Evolutionary conservation across 305 asterid species (phyloP).

Genomic region (Fraxinus sp.): DNA sequence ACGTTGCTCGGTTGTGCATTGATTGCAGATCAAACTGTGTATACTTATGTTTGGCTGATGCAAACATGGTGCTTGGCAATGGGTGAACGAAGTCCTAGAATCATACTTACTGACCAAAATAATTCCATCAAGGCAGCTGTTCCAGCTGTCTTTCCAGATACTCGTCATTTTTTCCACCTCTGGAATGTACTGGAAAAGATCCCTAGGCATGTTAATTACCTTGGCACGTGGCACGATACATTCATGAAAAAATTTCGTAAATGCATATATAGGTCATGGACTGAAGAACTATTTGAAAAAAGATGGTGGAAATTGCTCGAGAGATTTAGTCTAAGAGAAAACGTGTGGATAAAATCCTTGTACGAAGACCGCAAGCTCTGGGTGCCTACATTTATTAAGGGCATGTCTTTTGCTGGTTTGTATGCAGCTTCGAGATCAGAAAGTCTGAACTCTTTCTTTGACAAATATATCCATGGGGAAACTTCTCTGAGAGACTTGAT

Average conservation of each 20-base stretch:
- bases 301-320: constrained; percentile 87
- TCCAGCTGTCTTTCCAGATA: constrained; percentile 49
- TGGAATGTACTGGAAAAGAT: constrained; percentile 70
- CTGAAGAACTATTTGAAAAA: constrained; percentile 68
- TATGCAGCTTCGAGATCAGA: constrained; percentile 70
- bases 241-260: constrained; percentile 63
- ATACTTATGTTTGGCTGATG: constrained; percentile 75
- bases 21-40: constrained; percentile 76
- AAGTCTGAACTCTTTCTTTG: constrained; percentile 65
- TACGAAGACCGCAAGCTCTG: constrained; percentile 71
- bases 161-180: constrained; percentile 57
- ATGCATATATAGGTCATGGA: constrained; percentile 73
- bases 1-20: constrained; percentile 82
- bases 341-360: constrained; percentile 68
- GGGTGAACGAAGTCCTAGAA: constrained; percentile 73
- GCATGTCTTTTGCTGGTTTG: constrained; percentile 66
- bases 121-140: constrained; percentile 68
- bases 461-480: constrained; percentile 60
- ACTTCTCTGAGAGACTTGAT: constrained; percentile 66
- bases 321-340: constrained; percentile 65
- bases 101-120: constrained; percentile 67
- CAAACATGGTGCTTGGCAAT: constrained; percentile 83
- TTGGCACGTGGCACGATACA: constrained; percentile 60
- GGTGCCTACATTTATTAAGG: constrained; percentile 77
- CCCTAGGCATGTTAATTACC: constrained; percentile 62